Percentiles rank a stretch among this genome's conserved stretches.
Evolutionary conservation across 805 yeast genomes (phyloP).

Genomic region (Zygosaccharomyces lentus): DNA sequence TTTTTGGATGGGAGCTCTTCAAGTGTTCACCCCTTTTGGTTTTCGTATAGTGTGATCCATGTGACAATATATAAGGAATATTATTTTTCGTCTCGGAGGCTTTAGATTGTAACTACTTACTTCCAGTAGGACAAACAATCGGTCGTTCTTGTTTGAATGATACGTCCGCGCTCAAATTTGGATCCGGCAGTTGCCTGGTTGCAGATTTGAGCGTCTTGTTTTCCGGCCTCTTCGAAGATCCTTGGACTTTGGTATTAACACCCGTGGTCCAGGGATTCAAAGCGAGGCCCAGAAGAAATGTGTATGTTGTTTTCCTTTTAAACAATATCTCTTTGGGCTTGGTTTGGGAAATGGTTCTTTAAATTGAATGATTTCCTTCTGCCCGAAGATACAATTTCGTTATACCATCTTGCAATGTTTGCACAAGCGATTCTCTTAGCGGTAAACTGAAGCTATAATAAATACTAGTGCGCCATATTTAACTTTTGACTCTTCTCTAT

Average conservation of each 20-base stretch:
- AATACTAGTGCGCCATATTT: background rate
- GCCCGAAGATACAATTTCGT: constrained; percentile 27
- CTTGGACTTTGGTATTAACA: constrained; percentile 31
- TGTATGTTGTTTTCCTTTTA: constrained; percentile 16
- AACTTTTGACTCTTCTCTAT: constrained; percentile 10
- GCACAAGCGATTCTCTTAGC: background rate
- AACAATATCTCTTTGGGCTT: constrained; percentile 26
- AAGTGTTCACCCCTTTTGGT: constrained; percentile 3
- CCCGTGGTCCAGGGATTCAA: constrained; percentile 43
- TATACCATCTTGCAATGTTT: background rate
- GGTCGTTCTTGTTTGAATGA: background rate
- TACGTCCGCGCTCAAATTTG: background rate
- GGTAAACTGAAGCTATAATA: background rate
- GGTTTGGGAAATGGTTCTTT: constrained; percentile 9
- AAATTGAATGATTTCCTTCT: constrained; percentile 15
- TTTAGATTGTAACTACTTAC: too few species aligned
- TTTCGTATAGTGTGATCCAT: background rate
- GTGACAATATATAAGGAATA: background rate
- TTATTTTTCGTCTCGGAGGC: background rate
- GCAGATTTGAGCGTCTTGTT: background rate
- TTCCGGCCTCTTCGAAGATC: constrained; percentile 46
- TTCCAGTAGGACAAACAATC: background rate
- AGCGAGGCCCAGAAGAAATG: constrained; percentile 39
- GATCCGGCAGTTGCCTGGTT: background rate
- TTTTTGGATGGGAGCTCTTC: background rate